Evolutionary conservation across 768 basidiomycete species (phyloP), one percentile per base, ranked within the genome.

Genomic region (Macrocybe gigantea): DNA sequence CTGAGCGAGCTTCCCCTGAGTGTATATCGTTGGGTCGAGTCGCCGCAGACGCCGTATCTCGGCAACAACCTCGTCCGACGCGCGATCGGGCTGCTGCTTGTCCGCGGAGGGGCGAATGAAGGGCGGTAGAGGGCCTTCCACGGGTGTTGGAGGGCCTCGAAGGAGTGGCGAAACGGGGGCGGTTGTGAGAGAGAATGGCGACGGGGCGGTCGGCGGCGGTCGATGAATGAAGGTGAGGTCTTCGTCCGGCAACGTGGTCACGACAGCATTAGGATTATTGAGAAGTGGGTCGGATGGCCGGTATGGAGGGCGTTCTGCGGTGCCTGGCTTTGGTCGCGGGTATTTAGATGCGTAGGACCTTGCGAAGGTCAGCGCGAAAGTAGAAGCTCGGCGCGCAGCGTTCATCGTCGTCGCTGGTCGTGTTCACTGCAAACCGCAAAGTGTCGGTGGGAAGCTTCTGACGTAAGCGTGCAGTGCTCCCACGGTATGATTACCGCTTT

Each of bases 211-310:
- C 0, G 89, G 86, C 0, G 89, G 90, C n/a, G 86, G 86, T 38
- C 90, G 82, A 61, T 88, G 87, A 49, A 92, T 82, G 62, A 92
- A 92, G 0, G 87, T 87, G 47, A 90, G 64, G 50, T 75, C 69
- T 48, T 77, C 75, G 52, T 77, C 78, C 5, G 68, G 63, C 14
- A 85, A 64, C 7, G 65, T 48, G 7, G 73, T 78, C 43, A 81
- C 77, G 41, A 64, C 64, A 34, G 78, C 79, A 35, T 75, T 69
- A 35, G 78, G 70, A 49, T 72, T 77, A 62, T 75, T 73, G 46
- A 63, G 49, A 44, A 85, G 65, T 1, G 83, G 83, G 54, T 85
- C 83, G 12, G 75, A 70, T 29, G 76, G 68, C 42, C 75, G 79
- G 37, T 76, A 74, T 6, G 83, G 77, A 2, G 83, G 79, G 6